These are phyloP conservation scores for Epicoccum nigrum DNA, from an alignment of 2,329 filamentous ascomycete genomes.

Conservation along the genomic window DNA sequence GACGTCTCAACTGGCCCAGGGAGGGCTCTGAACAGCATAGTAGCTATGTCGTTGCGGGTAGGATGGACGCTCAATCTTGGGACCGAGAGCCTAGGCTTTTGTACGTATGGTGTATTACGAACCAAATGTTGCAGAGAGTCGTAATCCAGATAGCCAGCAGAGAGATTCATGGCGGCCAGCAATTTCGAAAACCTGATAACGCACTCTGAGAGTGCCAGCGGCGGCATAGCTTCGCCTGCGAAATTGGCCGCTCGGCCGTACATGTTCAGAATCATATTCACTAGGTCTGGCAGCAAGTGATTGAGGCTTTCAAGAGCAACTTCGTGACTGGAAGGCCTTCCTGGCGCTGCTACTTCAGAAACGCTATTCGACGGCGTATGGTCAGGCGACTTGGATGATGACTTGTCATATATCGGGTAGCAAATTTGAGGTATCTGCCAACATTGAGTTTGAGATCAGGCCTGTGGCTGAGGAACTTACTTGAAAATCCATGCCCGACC, in stretches of 20 bases:
- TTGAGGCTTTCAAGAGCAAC: constrained; percentile 56
- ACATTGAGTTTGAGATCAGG: constrained; percentile 11
- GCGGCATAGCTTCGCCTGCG: constrained; percentile 71
- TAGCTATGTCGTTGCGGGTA: constrained; percentile 45
- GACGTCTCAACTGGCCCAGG: constrained; percentile 63
- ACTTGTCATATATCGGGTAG: constrained; percentile 58
- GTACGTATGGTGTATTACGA: constrained; percentile 50
- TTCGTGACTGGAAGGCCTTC: constrained; percentile 52
- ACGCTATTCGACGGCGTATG: constrained; percentile 49
- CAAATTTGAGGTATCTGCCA: constrained; percentile 60
- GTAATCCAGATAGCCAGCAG: constrained; percentile 66
- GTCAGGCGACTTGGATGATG: constrained; percentile 50
- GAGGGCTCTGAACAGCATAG: constrained; percentile 45
- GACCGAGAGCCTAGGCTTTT: constrained; percentile 50
- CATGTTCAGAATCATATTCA: constrained; percentile 75
- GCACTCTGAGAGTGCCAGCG: constrained; percentile 73
- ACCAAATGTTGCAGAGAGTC: constrained; percentile 58
- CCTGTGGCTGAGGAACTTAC: constrained; percentile 51
- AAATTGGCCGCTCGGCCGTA: constrained; percentile 71
- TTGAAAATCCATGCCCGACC: constrained; percentile 82
- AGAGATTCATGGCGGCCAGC: constrained; percentile 69
- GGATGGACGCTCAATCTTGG: constrained; percentile 44
- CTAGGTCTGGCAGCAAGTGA: constrained; percentile 71
- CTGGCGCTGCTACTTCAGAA: constrained; percentile 46
- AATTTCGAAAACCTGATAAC: constrained; percentile 76